Evolutionary conservation across 495 filamentous ascomycete species (phyloP).

Genomic region (Aspergillus kassunensis): DNA sequence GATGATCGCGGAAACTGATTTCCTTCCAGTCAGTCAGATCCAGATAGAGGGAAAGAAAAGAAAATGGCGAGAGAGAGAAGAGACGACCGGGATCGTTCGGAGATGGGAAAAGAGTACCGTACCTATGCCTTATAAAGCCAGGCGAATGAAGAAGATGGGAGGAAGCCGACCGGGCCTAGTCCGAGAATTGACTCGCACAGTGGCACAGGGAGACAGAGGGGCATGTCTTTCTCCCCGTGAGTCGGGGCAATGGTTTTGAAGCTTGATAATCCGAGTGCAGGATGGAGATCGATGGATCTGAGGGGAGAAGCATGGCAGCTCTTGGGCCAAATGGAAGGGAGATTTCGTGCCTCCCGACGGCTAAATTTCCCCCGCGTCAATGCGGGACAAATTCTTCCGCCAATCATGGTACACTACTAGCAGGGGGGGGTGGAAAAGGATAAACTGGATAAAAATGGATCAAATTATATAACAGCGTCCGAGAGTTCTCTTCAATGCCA

Average conservation of each 20-base stretch:
- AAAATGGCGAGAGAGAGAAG: neutral
- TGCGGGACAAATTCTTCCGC: constrained; percentile 33
- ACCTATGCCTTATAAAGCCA: neutral
- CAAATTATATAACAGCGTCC: no score
- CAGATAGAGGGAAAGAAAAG: neutral
- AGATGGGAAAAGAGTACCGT: neutral
- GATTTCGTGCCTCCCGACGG: constrained; percentile 12
- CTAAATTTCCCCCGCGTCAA: constrained; percentile 24
- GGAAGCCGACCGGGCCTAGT: constrained; percentile 2
- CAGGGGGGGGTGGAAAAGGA: neutral
- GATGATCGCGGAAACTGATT: constrained; percentile 9
- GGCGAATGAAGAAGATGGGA: neutral
- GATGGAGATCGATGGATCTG: constrained; percentile 8
- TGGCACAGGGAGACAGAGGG: neutral
- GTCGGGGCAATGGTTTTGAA: neutral
- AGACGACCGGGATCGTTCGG: neutral
- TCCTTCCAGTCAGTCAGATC: constrained; percentile 1
- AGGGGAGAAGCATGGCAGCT: neutral
- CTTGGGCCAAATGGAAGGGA: constrained; percentile 3
- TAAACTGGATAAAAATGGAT: constrained; percentile 1
- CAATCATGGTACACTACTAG: constrained; percentile 26
- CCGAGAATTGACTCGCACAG: neutral
- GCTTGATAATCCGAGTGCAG: neutral
- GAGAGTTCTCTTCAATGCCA: no score
- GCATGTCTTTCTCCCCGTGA: constrained; percentile 4